Evolutionary conservation across 345 rosid species (phyloP), one percentile per base, ranked within the genome.

Genomic region (Diplotaxis tenuifolia): DNA sequence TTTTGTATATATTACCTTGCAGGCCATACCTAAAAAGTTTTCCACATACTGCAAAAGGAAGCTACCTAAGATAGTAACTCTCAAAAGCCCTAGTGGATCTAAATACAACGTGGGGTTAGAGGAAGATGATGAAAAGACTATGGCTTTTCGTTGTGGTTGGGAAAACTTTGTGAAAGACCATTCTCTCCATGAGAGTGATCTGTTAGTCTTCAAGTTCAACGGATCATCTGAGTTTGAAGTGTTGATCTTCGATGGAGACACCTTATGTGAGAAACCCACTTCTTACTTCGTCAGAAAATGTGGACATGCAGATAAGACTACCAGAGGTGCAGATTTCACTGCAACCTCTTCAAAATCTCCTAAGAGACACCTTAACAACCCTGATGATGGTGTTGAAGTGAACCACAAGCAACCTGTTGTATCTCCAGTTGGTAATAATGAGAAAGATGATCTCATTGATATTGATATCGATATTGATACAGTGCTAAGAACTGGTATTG

Each of bases 201-300:
- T 90, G 16, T 67, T 93, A 85, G 71, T 88, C 75, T 90, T 93
- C 57, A 87, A 78, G 83, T 88, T 84, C 82, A 79, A 81, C 55
- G 95, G 93, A 61, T 75, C 72, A 11, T 88, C 95, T 19, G 80
- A 80, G 38, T 90, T 93, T 59, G 89, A 93, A 75, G 96, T 90
- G 23, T 47, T 87, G 59, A 65, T 85, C 63, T 85, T 93, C 49
- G 84, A 88, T 59, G 81, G 82, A 62, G 62, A 40, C 15, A 88
- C 83, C 73, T 72, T 82, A 74, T 93, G 96, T 40, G 95, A 93
- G 84, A 93, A 85, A 78, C 90, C 77, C 23, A 72, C 83, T 62
- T 70, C 90, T 15, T 90, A 88, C 63, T 87, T 92, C 68, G 82
- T 83, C 34, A 84, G 78, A 67, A 83, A 78, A 82, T 75, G 84